Percentiles rank a stretch among this genome's conserved stretches.
phyloP scores from a whole-genome alignment of 257 asterid genomes.

The Capsicum chinense region DNA sequence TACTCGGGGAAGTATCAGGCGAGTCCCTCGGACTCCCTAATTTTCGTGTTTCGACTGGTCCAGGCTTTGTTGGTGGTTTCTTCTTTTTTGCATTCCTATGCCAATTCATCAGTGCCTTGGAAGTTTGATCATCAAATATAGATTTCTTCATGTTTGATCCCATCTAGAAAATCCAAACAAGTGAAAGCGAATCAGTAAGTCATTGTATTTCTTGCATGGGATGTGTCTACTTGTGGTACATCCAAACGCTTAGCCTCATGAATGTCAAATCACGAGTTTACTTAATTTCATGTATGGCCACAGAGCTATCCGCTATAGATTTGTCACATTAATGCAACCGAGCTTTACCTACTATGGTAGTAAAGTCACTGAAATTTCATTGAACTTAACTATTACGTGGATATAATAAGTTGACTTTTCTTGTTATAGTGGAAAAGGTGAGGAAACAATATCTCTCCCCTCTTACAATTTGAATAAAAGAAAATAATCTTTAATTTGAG shows the following conservation, averaged over 20 bases:
- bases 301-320: neutral
- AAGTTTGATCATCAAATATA: constrained; percentile 89
- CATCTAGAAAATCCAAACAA: constrained; percentile 51
- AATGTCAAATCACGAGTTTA: neutral
- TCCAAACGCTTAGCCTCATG: neutral
- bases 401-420: neutral
- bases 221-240: neutral
- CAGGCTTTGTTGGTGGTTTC: constrained; percentile 23
- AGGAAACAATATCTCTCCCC: no score
- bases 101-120: constrained; percentile 88
- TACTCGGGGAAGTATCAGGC: constrained; percentile 41
- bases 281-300: neutral
- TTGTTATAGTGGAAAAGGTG: no score
- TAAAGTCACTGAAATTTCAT: no score
- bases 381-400: neutral
- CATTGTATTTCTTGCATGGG: neutral
- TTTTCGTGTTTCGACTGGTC: constrained; percentile 34
- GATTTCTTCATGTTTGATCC: constrained; percentile 92
- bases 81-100: constrained; percentile 63
- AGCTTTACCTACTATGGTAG: neutral
- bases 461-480: no score
- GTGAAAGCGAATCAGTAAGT: neutral
- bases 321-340: no score
- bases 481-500: no score
- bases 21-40: constrained; percentile 51